Percentiles rank a stretch among this genome's conserved stretches.
Evolutionary conservation across 2,329 filamentous ascomycete genomes (phyloP).

Genomic region (Verticillium alfalfae): DNA sequence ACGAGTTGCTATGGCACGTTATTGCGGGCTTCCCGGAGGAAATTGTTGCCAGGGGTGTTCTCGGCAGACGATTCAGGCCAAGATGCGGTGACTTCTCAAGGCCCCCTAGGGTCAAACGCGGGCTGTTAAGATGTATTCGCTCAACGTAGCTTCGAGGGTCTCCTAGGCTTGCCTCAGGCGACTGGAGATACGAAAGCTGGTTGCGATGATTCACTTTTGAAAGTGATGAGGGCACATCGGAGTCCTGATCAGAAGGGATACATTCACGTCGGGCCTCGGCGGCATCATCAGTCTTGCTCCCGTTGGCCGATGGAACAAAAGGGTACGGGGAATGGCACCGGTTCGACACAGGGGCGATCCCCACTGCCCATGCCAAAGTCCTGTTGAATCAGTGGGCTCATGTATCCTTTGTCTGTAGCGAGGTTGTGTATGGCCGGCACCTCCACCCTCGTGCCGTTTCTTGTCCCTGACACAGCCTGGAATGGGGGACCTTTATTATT

Average conservation of each 20-base stretch:
- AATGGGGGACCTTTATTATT: not conserved
- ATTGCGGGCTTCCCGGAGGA: not conserved
- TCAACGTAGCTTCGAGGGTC: not conserved
- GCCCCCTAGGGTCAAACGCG: not conserved
- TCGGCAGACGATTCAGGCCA: not conserved
- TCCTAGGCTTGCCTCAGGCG: not conserved
- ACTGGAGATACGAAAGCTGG: not conserved
- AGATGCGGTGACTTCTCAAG: not conserved
- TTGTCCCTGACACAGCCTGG: not conserved
- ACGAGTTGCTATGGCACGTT: not conserved
- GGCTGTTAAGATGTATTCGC: not conserved
- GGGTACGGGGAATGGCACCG: not conserved
- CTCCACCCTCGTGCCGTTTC: not conserved
- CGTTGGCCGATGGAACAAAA: not conserved
- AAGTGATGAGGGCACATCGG: not conserved
- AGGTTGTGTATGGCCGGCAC: not conserved
- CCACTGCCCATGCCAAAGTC: not conserved
- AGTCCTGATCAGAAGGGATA: not conserved
- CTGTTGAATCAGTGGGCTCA: not conserved
- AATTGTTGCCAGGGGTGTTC: not conserved
- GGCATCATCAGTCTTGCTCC: not conserved
- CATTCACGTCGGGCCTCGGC: not conserved
- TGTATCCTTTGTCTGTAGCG: not conserved
- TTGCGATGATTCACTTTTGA: not conserved
- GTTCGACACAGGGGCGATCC: not conserved